Conservation (phyloP, 2,329 filamentous ascomycete species). For the Colletotrichum kahawae region DNA sequence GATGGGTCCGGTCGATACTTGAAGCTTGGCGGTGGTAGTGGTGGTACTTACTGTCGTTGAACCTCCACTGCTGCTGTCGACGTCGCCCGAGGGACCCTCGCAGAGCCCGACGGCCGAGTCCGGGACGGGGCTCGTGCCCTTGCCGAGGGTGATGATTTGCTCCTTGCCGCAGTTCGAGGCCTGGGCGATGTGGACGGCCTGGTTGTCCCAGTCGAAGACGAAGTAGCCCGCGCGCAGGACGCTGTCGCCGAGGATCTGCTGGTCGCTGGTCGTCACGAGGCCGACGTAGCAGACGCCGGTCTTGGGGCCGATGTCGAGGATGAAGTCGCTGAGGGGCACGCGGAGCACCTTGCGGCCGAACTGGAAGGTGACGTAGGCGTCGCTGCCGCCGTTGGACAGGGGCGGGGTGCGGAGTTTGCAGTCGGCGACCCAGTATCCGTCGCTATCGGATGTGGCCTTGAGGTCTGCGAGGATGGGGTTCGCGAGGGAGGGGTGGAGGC, state of each 20-base stretch:
- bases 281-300: constrained; percentile 46
- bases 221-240: constrained; percentile 50
- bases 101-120: constrained; percentile 37
- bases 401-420: constrained; percentile 40
- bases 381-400: constrained; percentile 33
- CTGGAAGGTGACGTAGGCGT: constrained; percentile 47
- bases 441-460: constrained; percentile 40
- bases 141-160: constrained; percentile 41
- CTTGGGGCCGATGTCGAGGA: constrained; percentile 43
- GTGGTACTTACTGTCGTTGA: not conserved
- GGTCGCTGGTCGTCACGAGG: constrained; percentile 40
- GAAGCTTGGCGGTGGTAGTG: not conserved
- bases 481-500: constrained; percentile 49
- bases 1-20: not conserved
- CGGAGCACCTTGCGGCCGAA: constrained; percentile 46
- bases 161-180: constrained; percentile 43
- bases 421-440: constrained; percentile 49
- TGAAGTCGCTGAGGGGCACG: constrained; percentile 53
- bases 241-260: constrained; percentile 49
- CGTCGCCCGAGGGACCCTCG: constrained; percentile 27
- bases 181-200: constrained; percentile 44
- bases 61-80: constrained; percentile 2
- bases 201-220: constrained; percentile 51
- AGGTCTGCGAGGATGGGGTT: constrained; percentile 47
- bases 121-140: constrained; percentile 36